These are phyloP conservation scores for Athelia sp. DNA, from an alignment of 1,284 basidiomycete genomes.

Conservation along the genomic window DNA sequence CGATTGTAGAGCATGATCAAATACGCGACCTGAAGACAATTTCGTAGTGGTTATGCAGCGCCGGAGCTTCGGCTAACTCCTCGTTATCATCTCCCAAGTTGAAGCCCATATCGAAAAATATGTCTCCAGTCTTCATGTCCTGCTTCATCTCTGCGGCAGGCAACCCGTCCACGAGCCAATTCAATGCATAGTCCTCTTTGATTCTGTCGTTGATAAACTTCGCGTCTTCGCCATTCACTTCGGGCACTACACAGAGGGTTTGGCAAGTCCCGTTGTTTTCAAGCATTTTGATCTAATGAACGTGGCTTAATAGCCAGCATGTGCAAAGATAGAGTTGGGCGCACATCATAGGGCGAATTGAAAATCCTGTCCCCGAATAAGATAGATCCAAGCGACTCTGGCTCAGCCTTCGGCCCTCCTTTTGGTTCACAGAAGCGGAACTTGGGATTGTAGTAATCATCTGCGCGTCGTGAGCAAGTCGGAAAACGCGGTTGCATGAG, in stretches of 20 bases:
- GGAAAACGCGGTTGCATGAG: slow-evolving; percentile 7
- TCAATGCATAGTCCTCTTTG: slow-evolving; percentile 88
- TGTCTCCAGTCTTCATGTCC: slow-evolving; percentile 71
- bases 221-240: slow-evolving; percentile 68
- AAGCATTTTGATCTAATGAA: slow-evolving; percentile 67
- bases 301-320: slow-evolving; percentile 8
- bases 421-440: slow-evolving; percentile 88
- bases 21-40: slow-evolving; percentile 57
- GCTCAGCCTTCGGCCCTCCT: slow-evolving; percentile 72
- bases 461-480: slow-evolving; percentile 29
- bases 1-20: background rate
- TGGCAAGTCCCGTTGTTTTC: slow-evolving; percentile 72
- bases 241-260: slow-evolving; percentile 60
- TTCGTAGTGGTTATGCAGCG: slow-evolving; percentile 91
- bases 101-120: slow-evolving; percentile 89
- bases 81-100: slow-evolving; percentile 70
- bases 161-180: slow-evolving; percentile 93
- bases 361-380: slow-evolving; percentile 96
- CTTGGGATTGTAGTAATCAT: slow-evolving; percentile 84
- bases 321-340: slow-evolving; percentile 22
- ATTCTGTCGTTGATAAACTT: slow-evolving; percentile 92
- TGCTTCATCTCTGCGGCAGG: slow-evolving; percentile 91
- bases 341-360: slow-evolving; percentile 81
- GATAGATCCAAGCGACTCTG: slow-evolving; percentile 89
- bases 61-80: slow-evolving; percentile 50